Evolutionary conservation across 208 protist species (phyloP), one percentile per base, ranked within the genome.

Genomic region (Acanthamoeba royreba): DNA sequence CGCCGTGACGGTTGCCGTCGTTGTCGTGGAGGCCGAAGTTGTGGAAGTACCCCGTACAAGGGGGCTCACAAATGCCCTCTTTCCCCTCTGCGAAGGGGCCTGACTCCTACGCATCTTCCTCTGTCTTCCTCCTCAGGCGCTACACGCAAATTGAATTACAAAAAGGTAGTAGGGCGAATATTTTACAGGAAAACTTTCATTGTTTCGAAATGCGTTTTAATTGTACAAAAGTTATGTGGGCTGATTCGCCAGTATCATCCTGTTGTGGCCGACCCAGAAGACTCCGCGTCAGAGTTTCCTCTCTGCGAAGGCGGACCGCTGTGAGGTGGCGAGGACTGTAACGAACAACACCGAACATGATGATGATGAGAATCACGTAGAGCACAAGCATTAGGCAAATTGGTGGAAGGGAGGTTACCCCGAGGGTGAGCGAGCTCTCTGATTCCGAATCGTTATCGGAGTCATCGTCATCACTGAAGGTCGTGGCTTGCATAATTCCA

Each of bases 41-140:
- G 35, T 31, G 17, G 11, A 49, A 25, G 31, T 45, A 38, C 52
- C 8, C 22, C 15, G 49, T 69, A 35, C 35, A 40, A 92, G 43
- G 25, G 85, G 85, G 43, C 85, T 92, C 17, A 92, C 53, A 31
- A 92, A 92, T 9, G 61, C 42, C 0, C 85, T n/a, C 40, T 92
- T 92, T 3, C 55, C 85, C 31, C 85, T 72, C 61, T 92, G 85
- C 11, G 85, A 92, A 47, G 85, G 85, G 2, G 85, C 85, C 22
- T 92, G 85, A 25, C 85, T 92, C 35, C 85, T 92, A 22, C 85
- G 63, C 85, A 90, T 90, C 31, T 4, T 42, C 2, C 47, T 4
- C 25, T 19, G 42, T 47, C 35, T 9, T 2, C 13, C n/a, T 42
- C 8, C n/a, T 31, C 31, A n/a, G n/a, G n/a, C n/a, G n/a, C n/a